Percentiles rank a stretch among this genome's conserved stretches.
Conservation (phyloP, 208 protist species). For the Novymonas esmeraldas region DNA sequence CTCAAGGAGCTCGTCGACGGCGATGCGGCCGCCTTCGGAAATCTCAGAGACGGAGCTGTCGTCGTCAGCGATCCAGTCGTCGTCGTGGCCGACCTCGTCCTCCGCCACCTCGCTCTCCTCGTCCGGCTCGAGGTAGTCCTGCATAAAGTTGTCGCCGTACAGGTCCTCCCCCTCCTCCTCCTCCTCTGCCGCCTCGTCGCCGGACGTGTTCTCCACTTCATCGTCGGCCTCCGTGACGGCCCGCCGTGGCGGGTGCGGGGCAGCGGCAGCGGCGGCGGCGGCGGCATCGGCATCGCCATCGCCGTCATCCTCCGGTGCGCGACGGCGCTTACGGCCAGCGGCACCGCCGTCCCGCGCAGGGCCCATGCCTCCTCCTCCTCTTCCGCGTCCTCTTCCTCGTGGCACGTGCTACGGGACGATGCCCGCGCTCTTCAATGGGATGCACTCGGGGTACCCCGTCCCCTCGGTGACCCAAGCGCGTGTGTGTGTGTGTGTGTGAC, state of each 20-base stretch:
- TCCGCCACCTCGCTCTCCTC: conserved; percentile 78
- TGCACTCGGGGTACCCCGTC: too few relatives aligned
- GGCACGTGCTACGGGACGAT: too few relatives aligned
- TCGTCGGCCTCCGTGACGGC: conserved; percentile 20
- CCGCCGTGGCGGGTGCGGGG: neutral
- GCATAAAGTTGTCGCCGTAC: conserved; percentile 90
- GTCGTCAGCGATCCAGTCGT: conserved; percentile 82
- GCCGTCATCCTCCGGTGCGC: conserved; percentile 1
- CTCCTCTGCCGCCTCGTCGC: conserved; percentile 31
- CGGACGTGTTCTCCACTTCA: conserved; percentile 29
- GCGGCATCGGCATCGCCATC: conserved; percentile 8
- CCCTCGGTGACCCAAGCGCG: too few relatives aligned
- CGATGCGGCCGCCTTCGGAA: conserved; percentile 69
- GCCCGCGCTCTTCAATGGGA: too few relatives aligned
- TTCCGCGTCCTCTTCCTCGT: too few relatives aligned
- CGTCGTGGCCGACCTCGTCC: conserved; percentile 58
- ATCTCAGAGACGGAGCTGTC: conserved; percentile 74
- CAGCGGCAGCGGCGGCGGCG: neutral
- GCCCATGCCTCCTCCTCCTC: conserved; percentile 2
- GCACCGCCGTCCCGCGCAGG: conserved; percentile 3
- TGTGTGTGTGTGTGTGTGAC: too few relatives aligned
- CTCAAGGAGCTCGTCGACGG: conserved; percentile 80
- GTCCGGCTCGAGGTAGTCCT: conserved; percentile 82
- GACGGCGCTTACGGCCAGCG: conserved; percentile 23
- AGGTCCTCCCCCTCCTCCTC: conserved; percentile 88